Evolutionary conservation across 2,329 filamentous ascomycete genomes (phyloP).

Genomic region (Diaporthe sp.): DNA sequence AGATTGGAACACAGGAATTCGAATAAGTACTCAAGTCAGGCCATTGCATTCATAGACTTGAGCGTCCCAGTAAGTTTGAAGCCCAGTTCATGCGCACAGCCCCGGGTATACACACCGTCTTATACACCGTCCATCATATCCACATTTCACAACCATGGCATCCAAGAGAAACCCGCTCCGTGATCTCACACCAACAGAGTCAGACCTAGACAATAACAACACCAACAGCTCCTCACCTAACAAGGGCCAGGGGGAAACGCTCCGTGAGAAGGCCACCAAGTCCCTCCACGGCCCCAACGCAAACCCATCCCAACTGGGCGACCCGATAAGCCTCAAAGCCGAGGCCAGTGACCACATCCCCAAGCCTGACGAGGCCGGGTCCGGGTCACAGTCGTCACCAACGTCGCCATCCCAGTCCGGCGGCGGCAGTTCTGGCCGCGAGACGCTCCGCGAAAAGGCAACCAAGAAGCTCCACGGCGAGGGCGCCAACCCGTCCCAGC

Average conservation of each 20-base stretch:
- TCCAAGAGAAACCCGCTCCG: slow-evolving; percentile 38
- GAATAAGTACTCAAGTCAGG: neutral
- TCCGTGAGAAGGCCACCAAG: slow-evolving; percentile 37
- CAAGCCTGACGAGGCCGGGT: slow-evolving; percentile 8
- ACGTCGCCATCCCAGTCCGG: neutral
- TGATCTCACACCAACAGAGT: slow-evolving; percentile 40
- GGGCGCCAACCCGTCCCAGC: slow-evolving; percentile 39
- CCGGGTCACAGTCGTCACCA: neutral
- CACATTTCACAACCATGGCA: slow-evolving; percentile 12
- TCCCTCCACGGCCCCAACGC: slow-evolving; percentile 34
- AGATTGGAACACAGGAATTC: neutral
- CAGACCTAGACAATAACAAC: slow-evolving; percentile 28
- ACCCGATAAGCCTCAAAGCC: slow-evolving; percentile 32
- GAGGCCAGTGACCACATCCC: slow-evolving; percentile 31
- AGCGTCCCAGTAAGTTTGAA: neutral
- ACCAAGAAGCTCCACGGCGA: slow-evolving; percentile 38
- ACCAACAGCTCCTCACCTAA: neutral
- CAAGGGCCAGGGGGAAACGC: slow-evolving; percentile 12
- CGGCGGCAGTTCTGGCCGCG: neutral
- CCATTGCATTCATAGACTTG: neutral
- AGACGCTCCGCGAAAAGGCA: slow-evolving; percentile 40
- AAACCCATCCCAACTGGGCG: slow-evolving; percentile 32
- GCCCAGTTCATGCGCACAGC: neutral
- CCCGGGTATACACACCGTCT: neutral
- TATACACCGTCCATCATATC: neutral